Evolutionary conservation across 176 grass and related monocot species (phyloP).

Genomic region (Zoysia pacifica): DNA sequence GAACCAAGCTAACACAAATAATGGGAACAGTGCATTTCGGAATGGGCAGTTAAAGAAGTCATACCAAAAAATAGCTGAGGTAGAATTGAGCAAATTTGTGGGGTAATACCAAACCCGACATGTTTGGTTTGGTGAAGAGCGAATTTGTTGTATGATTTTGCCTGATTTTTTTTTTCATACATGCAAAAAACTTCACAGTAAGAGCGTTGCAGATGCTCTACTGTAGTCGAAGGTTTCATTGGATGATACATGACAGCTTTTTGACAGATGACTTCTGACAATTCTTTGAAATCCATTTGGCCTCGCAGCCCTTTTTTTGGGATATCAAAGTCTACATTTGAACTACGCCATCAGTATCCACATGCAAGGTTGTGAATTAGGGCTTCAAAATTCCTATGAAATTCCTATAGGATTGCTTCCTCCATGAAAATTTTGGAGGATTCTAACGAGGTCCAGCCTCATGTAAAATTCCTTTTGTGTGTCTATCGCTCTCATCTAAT

Average conservation of each 20-base stretch:
- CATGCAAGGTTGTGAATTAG: not conserved
- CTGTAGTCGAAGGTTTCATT: slow-evolving; percentile 23
- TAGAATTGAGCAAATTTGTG: slow-evolving; percentile 20
- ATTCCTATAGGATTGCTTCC: not conserved
- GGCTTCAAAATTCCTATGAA: too few species aligned
- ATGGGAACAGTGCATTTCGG: not conserved
- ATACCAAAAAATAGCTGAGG: slow-evolving; percentile 39
- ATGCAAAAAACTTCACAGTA: slow-evolving; percentile 31
- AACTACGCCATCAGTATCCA: not conserved
- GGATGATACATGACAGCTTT: slow-evolving; percentile 29
- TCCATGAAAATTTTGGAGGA: too few species aligned
- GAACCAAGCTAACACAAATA: slow-evolving; percentile 68
- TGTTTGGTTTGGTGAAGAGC: slow-evolving; percentile 16
- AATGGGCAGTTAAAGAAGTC: slow-evolving; percentile 25
- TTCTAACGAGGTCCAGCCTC: too few species aligned
- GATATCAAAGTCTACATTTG: not conserved
- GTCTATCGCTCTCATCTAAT: too few species aligned
- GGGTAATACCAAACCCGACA: not conserved
- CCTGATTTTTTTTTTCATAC: slow-evolving; percentile 33
- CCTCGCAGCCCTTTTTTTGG: not conserved
- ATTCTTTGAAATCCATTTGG: slow-evolving; percentile 35
- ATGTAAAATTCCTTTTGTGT: too few species aligned
- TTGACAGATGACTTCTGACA: not conserved
- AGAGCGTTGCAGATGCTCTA: slow-evolving; percentile 2
- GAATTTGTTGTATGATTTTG: slow-evolving; percentile 52